Evolutionary conservation across 2,329 filamentous ascomycete genomes (phyloP).

Genomic region (Fusarium bulbicola): DNA sequence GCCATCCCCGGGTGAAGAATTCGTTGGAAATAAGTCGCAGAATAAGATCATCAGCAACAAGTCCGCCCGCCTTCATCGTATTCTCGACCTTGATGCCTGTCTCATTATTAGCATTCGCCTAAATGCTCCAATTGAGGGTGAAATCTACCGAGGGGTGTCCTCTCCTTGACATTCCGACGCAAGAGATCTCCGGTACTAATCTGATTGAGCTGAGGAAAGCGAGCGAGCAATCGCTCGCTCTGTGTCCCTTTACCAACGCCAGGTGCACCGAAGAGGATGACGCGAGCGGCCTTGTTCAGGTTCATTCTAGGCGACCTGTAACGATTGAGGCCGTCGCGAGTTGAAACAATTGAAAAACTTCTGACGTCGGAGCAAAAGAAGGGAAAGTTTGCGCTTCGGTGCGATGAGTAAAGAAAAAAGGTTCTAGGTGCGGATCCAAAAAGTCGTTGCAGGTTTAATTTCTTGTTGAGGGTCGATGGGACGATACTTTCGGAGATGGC

Average conservation of each 20-base stretch:
- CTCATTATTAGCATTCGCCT: constrained; percentile 3
- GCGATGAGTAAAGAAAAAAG: neutral
- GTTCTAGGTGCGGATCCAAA: neutral
- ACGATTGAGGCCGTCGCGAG: constrained; percentile 31
- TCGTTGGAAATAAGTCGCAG: constrained; percentile 92
- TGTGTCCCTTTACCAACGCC: constrained; percentile 98
- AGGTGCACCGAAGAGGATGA: constrained; percentile 96
- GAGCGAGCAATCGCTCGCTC: constrained; percentile 84
- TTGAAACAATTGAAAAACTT: neutral
- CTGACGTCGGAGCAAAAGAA: neutral
- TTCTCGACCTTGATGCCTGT: constrained; percentile 89
- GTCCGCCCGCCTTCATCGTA: constrained; percentile 84
- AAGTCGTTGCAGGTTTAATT: constrained; percentile 10
- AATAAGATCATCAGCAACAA: constrained; percentile 94
- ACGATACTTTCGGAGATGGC: constrained; percentile 18
- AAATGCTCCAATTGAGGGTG: neutral
- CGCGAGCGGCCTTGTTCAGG: constrained; percentile 83
- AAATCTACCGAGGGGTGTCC: constrained; percentile 80
- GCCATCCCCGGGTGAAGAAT: constrained; percentile 85
- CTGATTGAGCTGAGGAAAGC: constrained; percentile 87
- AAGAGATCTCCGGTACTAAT: constrained; percentile 95
- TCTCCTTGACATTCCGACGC: constrained; percentile 89
- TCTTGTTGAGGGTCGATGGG: constrained; percentile 33
- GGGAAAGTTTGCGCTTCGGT: neutral
- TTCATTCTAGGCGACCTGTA: constrained; percentile 58